Percentiles rank a stretch among this genome's conserved stretches.
phyloP scores from a whole-genome alignment of 306 rosid species.

The Senna siamea region DNA sequence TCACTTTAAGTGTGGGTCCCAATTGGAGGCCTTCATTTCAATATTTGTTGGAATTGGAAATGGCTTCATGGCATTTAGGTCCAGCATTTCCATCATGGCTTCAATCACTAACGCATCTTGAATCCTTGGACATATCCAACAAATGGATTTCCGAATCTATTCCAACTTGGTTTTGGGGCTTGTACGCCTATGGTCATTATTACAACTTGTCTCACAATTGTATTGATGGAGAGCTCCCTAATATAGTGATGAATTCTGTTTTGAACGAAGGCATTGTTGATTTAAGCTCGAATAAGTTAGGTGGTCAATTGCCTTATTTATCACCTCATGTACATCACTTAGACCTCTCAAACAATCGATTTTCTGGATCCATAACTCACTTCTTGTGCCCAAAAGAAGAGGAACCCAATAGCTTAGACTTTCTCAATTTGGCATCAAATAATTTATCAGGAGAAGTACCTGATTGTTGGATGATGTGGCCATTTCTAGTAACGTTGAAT shows the following conservation, averaged over 20 bases:
- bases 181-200: too few species aligned
- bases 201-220: slow-evolving; percentile 20
- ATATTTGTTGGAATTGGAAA: rapidly evolving
- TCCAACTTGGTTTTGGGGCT: slow-evolving; percentile 18
- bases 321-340: not conserved
- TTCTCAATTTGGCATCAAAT: slow-evolving; percentile 30
- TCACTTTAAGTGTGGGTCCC: slow-evolving; percentile 4
- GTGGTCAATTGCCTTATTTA: not conserved
- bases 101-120: not conserved
- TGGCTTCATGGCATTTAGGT: slow-evolving; percentile 33
- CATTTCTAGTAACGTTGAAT: not conserved
- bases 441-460: slow-evolving; percentile 29
- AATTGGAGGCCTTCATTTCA: slow-evolving; percentile 37
- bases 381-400: not conserved
- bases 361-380: slow-evolving; percentile 2
- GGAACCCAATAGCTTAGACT: not conserved
- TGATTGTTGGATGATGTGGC: slow-evolving; percentile 19
- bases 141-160: not conserved
- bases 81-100: slow-evolving; percentile 37
- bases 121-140: not conserved
- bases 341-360: slow-evolving; percentile 29
- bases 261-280: not conserved
- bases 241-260: too few species aligned
- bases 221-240: not conserved
- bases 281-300: not conserved